Conservation (phyloP, 2,329 filamentous ascomycete genomes). For the Scedosporium apiospermum region DNA sequence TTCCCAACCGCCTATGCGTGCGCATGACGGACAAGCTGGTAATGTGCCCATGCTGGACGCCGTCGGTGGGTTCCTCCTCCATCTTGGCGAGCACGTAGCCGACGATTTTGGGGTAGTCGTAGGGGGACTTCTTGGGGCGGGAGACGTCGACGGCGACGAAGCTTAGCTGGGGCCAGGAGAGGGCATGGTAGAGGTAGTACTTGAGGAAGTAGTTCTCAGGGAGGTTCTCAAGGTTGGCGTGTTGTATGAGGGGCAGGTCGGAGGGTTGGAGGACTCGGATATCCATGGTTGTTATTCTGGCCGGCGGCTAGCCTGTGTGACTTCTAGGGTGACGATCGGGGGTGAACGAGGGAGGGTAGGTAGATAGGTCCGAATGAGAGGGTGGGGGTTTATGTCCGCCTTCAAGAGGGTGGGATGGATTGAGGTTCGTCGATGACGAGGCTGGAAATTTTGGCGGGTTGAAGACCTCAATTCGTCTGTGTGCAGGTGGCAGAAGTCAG, state of each 20-base stretch:
- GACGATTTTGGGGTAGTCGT: conserved; percentile 94
- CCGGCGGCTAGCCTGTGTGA: background rate
- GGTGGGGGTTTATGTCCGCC: background rate
- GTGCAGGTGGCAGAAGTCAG: background rate
- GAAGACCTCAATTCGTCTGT: conserved; percentile 9
- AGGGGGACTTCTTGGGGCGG: conserved; percentile 64
- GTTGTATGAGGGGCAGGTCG: conserved; percentile 87
- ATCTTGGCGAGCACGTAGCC: conserved; percentile 99
- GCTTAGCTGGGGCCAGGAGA: conserved; percentile 95
- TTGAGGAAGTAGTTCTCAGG: conserved; percentile 99
- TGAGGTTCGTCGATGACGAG: conserved; percentile 5
- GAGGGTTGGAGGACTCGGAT: conserved; percentile 77
- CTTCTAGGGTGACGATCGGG: background rate
- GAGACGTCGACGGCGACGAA: conserved; percentile 93
- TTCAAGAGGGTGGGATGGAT: conserved; percentile 3
- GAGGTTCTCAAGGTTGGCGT: conserved; percentile 97
- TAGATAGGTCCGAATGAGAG: background rate
- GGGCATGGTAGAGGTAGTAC: conserved; percentile 98
- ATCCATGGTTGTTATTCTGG: conserved; percentile 53
- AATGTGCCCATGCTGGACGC: conserved; percentile 89
- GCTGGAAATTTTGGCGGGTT: conserved; percentile 19
- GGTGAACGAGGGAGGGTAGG: background rate
- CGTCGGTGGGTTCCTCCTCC: conserved; percentile 93
- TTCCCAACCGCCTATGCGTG: conserved; percentile 80
- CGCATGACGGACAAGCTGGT: conserved; percentile 93